Evolutionary conservation across 805 yeast species (phyloP), one percentile per base, ranked within the genome.

Genomic region (Wickerhamomyces xylosicus): DNA sequence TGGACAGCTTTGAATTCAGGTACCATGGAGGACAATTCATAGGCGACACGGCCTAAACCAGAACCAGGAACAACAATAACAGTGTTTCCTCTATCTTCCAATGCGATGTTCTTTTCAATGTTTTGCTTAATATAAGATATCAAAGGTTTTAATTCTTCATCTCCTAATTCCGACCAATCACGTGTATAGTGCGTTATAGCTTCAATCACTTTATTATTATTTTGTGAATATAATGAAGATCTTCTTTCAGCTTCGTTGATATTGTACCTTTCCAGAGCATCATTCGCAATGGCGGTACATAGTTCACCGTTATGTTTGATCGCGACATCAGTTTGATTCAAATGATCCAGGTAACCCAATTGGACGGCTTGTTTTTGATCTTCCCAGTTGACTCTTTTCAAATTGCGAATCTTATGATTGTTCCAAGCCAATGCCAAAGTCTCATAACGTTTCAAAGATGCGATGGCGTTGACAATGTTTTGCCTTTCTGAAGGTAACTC

Each of bases 61-160:
- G 92, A 74, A 0, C 97, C 97, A 0, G 97, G 97, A 1, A 85
- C 72, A 4, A 89, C 59, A 0, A 85, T 67, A 11, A 73, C 58
- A 0, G 84, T 72, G 5, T 62, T 59, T 0, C 41, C 15, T 31
- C 59, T 50, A 22, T 60, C 57, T 7, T 45, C 41, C n/a, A 35
- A 43, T 8, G 45, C 37, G 5, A 62, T 56, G 32, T 58, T 46
- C 4, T 47, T 37, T 3, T 57, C 50, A 17, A 81, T 54, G 34
- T 74, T 74, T 0, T 46, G 35, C 2, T 53, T 48, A 14, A 85
- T 64, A 45, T 77, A 86, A 1, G 63, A 52, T 22, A 74, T 46
- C 34, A 85, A 56, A 0, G 83, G 83, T 4, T 52, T 41, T 1
- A 80, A 55, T 50, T 79, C 89, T 3, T 44, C 47, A 3, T 57